Base-by-base conservation (phyloP, 2,329 filamentous ascomycete genomes). In the Botrytis cinerea region DNA sequence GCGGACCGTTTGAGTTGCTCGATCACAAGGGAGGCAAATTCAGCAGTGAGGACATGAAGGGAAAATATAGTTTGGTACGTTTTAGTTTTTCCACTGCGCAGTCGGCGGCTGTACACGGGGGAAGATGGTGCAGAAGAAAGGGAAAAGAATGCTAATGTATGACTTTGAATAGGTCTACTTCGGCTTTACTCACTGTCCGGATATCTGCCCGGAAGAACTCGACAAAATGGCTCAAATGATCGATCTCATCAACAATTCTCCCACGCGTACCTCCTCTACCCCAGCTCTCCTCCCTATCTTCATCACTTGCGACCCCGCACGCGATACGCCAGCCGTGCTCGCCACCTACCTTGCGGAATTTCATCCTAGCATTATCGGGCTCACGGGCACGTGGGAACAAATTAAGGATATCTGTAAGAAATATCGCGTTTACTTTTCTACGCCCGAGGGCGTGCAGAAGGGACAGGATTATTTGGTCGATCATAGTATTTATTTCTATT, bases 141-240 rank as follows among this genome's bases (percentile, higher is more conserved):
- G 38, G 8, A 16, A 18, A 32, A 40, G 0, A 1, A 14, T 18
- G 35, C 69, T 71, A 18, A 62, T 38, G 25, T 14, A 12, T 45
- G 32, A 40, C 46, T 74, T 43, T 5, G 14, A 48, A 51, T 77
- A 96, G 93, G 90, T 98, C 54, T 99, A 99, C 85, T 99, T 99
- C 82, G 96, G 96, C 80, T 99, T 99, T 87, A 95, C 94, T 14
- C 95, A 98, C 83, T 99, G 96, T 82, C 96, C 96, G 38, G 96
- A 99, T 82, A 99, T 99, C 82, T 99, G 96, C 85, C 96, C 96
- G 48, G 96, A 99, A 81, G 96, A 99, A 84, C 91, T 99, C 79
- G 96, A 99, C 85, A 99, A 99, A 86, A 98, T 99, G 95, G 93
- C 95, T n/a, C 87, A 88, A 74, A 97, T 98, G 89, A 92, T 97